phyloP scores from a whole-genome alignment of 2,329 filamentous ascomycete species.

The Amauroascus niger region DNA sequence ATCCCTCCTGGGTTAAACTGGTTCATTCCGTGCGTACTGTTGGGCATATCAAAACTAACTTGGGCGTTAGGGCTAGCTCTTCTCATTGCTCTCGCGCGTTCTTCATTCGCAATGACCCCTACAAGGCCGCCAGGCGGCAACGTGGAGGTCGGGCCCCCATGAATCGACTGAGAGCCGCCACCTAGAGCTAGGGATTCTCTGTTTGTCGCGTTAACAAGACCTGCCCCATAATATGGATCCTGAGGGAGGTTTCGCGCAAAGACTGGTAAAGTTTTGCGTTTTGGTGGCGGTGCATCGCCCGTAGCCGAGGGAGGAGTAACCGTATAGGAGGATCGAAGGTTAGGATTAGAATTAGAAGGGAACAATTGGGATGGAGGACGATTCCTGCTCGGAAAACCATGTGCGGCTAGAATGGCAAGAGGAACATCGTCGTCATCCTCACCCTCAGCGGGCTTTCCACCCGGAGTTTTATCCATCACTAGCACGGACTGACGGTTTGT shows the following conservation, averaged over 20 bases:
- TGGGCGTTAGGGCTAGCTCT: constrained; percentile 67
- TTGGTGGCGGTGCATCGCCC: constrained; percentile 42
- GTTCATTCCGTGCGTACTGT: constrained; percentile 1
- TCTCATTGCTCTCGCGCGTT: constrained; percentile 65
- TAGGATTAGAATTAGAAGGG: constrained; percentile 59
- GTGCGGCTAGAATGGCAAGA: constrained; percentile 73
- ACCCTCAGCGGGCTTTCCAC: constrained; percentile 39
- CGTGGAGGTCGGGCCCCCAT: constrained; percentile 31
- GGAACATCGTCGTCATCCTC: constrained; percentile 84
- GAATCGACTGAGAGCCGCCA: constrained; percentile 44
- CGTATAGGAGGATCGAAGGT: constrained; percentile 51
- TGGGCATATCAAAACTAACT: constrained; percentile 13
- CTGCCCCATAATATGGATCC: constrained; percentile 74
- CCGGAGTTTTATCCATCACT: constrained; percentile 20
- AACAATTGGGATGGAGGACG: constrained; percentile 61
- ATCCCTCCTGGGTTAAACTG: neutral
- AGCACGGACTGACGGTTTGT: constrained; percentile 29
- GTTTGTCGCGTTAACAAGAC: constrained; percentile 60
- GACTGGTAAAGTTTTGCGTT: constrained; percentile 55
- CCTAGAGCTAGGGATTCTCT: constrained; percentile 66
- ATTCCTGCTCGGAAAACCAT: constrained; percentile 74
- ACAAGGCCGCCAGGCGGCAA: constrained; percentile 67
- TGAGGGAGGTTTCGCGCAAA: constrained; percentile 75
- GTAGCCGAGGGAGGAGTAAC: constrained; percentile 49
- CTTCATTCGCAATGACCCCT: constrained; percentile 78